A percentile compares a stretch with the other conserved stretches of the same genome.
Evolutionary conservation across 1,139 yeast species (phyloP).

Genomic region (Hansenula anomala): DNA sequence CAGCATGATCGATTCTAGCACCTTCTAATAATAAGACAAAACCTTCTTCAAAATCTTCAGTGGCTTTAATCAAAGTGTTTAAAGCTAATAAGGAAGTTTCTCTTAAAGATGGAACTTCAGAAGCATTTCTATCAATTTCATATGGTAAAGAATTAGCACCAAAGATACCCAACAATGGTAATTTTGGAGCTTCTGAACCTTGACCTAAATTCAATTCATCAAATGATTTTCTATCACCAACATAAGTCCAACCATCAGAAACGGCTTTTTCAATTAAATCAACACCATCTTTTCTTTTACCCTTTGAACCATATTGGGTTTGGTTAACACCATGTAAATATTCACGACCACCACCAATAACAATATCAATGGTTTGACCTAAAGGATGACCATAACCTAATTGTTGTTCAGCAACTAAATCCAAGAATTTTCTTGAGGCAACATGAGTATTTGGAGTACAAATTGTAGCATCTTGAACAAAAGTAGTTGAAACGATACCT

Average conservation of each 20-base stretch:
- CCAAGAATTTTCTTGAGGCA: slow-evolving; percentile 15
- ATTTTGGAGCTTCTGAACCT: slow-evolving; percentile 9
- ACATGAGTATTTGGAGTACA: slow-evolving; percentile 22
- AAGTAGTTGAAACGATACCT: slow-evolving; percentile 22
- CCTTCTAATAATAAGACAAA: slow-evolving; percentile 21
- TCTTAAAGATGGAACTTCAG: slow-evolving; percentile 17
- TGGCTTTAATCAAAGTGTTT: slow-evolving; percentile 20
- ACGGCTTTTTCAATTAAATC: slow-evolving; percentile 19
- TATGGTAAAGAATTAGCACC: slow-evolving; percentile 14
- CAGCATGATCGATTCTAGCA: slow-evolving; percentile 24
- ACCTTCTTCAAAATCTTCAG: slow-evolving; percentile 19
- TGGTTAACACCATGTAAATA: slow-evolving; percentile 19
- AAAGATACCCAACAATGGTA: slow-evolving; percentile 20
- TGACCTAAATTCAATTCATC: slow-evolving; percentile 9
- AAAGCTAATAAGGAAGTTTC: slow-evolving; percentile 20
- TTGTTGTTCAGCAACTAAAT: slow-evolving; percentile 20
- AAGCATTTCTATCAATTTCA: slow-evolving; percentile 20
- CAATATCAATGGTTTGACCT: slow-evolving; percentile 21
- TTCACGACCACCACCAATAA: slow-evolving; percentile 23
- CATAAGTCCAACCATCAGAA: slow-evolving; percentile 21
- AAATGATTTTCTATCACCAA: slow-evolving; percentile 17
- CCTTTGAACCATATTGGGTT: slow-evolving; percentile 16
- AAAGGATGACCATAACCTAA: slow-evolving; percentile 21
- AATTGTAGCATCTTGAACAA: slow-evolving; percentile 23
- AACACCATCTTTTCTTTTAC: slow-evolving; percentile 17